phyloP scores from a whole-genome alignment of 164 flowering plant genomes.

The Malania oleifera region DNA sequence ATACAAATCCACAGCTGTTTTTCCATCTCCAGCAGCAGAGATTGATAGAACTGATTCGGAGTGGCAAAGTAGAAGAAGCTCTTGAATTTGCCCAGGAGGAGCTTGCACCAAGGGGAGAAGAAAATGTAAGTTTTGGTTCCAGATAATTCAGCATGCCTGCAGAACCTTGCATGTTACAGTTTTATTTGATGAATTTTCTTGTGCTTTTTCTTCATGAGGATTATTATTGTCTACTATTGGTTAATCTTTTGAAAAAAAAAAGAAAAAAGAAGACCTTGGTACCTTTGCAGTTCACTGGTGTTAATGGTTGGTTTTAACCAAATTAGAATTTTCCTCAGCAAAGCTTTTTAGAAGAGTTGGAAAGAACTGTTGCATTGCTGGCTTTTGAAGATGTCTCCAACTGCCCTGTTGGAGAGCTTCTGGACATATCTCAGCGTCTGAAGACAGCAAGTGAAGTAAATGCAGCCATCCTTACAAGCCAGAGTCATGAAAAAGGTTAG shows the following conservation, averaged over 20 bases:
- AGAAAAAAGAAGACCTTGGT: no score
- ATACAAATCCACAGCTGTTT: constrained; percentile 88
- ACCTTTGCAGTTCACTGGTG: not conserved
- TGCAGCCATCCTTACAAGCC: constrained; percentile 98
- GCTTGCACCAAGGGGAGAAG: constrained; percentile 97
- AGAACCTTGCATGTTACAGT: not conserved
- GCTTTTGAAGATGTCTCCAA: constrained; percentile 89
- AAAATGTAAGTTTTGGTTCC: constrained; percentile 56
- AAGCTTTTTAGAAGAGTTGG: constrained; percentile 88
- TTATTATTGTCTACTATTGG: no score
- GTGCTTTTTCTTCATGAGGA: not conserved
- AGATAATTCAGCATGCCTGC: not conserved
- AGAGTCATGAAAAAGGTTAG: constrained; percentile 94
- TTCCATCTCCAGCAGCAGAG: constrained; percentile 97
- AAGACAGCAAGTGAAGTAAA: constrained; percentile 97
- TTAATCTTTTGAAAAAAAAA: no score
- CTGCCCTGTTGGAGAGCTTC: constrained; percentile 85
- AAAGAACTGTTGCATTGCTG: constrained; percentile 80
- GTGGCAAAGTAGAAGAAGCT: constrained; percentile 85
- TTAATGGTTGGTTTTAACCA: constrained; percentile 5
- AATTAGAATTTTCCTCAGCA: constrained; percentile 46
- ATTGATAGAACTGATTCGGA: constrained; percentile 84
- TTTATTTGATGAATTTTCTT: not conserved
- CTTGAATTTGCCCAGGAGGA: constrained; percentile 97
- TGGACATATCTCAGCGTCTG: constrained; percentile 84